These are phyloP conservation scores for Penicillium freii DNA, from an alignment of 2,329 filamentous ascomycete genomes.

Conservation along the genomic window DNA sequence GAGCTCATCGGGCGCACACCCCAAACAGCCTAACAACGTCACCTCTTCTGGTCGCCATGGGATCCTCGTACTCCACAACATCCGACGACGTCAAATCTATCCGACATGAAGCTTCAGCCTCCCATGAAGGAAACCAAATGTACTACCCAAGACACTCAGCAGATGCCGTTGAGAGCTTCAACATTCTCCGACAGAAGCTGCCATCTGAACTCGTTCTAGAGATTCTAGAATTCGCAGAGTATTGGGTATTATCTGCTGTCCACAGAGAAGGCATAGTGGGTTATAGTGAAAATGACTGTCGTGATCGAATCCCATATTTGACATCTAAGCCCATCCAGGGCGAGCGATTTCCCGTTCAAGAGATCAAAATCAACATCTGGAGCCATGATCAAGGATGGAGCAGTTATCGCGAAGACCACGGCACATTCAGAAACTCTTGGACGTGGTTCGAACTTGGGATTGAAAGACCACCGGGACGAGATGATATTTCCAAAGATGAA, in stretches of 20 bases:
- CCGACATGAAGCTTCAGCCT: background rate
- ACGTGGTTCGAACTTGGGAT: slow-evolving; percentile 13
- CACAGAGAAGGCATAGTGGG: background rate
- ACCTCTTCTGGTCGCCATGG: background rate
- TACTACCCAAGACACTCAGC: slow-evolving; percentile 7
- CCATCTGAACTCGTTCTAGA: slow-evolving; percentile 9
- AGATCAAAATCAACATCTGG: slow-evolving; percentile 10
- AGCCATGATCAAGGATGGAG: slow-evolving; percentile 15
- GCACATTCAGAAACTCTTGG: slow-evolving; percentile 6
- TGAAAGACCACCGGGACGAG: background rate
- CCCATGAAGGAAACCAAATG: background rate
- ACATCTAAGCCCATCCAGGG: slow-evolving; percentile 7
- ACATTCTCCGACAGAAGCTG: slow-evolving; percentile 7
- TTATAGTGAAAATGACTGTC: background rate
- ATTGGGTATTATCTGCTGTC: slow-evolving; percentile 5
- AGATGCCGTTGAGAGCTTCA: slow-evolving; percentile 1
- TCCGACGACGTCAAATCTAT: background rate
- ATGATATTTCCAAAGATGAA: background rate
- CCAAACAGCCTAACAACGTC: background rate
- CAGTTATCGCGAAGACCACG: background rate
- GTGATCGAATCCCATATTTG: slow-evolving; percentile 7
- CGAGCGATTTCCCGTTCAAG: slow-evolving; percentile 2
- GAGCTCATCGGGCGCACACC: background rate
- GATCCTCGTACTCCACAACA: background rate
- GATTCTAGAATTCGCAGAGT: slow-evolving; percentile 7